Conservation (phyloP, 2,329 filamentous ascomycete species). For the Chaetomiaceae sp. region DNA sequence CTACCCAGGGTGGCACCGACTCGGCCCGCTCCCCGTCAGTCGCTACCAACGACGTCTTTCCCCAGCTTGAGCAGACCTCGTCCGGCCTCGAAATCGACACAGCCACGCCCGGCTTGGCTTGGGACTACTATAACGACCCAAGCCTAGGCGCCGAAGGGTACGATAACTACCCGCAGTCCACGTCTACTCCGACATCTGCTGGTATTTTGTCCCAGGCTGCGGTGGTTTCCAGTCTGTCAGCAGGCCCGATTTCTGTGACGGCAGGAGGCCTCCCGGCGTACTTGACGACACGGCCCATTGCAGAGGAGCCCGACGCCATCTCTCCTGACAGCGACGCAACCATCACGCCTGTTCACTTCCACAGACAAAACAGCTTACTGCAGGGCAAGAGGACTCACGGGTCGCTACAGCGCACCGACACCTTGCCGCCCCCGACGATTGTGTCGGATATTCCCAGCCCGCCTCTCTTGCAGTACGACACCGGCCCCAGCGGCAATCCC, state of each 20-base stretch:
- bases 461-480: slow-evolving; percentile 13
- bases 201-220: no score
- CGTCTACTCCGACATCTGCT: slow-evolving; percentile 6
- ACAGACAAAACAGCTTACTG: slow-evolving; percentile 13
- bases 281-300: slow-evolving; percentile 5
- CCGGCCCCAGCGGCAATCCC: slow-evolving; percentile 42
- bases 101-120: slow-evolving; percentile 22
- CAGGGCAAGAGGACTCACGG: slow-evolving; percentile 11
- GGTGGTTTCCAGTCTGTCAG: slow-evolving; percentile 10
- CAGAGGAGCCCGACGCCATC: slow-evolving; percentile 14
- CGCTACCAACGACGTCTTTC: slow-evolving; percentile 12
- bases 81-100: slow-evolving; percentile 20
- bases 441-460: slow-evolving; percentile 24
- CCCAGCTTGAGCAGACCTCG: slow-evolving; percentile 10
- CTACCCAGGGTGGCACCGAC: slow-evolving; percentile 18
- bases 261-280: not conserved
- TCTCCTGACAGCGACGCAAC: slow-evolving; percentile 19
- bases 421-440: slow-evolving; percentile 22
- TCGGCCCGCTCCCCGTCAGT: slow-evolving; percentile 20
- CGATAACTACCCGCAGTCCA: slow-evolving; percentile 12
- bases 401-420: slow-evolving; percentile 22
- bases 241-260: slow-evolving; percentile 6
- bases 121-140: slow-evolving; percentile 25
- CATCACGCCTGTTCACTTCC: slow-evolving; percentile 13
- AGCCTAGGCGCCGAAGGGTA: slow-evolving; percentile 12